Evolutionary conservation across 768 basidiomycete genomes (phyloP), one percentile per base, ranked within the genome.

Genomic region (Rhodocollybia butyracea): DNA sequence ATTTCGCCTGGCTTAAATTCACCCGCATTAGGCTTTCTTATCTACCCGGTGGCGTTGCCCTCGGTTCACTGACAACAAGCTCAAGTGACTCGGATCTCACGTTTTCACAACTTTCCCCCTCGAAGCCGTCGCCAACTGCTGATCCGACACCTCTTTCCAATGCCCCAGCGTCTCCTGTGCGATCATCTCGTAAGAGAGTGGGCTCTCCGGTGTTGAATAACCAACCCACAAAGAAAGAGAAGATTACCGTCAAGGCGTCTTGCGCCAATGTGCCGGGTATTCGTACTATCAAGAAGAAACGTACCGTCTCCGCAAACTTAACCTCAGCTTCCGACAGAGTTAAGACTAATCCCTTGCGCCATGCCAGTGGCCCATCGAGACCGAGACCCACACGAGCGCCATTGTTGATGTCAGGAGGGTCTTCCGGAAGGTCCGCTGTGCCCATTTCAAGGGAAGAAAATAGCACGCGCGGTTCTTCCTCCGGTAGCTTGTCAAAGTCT

Each of bases 31-130:
- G 39, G 22, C 51, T 51, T 31, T 26, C 46, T 31, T 19, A 46
- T 47, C n/a, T 15, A 52, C 22, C 40, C 40, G 51, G 36, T 2
- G 11, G 42, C 12, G 24, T 27, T 45, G 21, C 15, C 13, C n/a
- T n/a, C n/a, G n/a, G n/a, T n/a, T n/a, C n/a, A n/a, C n/a, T n/a
- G n/a, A n/a, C n/a, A n/a, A n/a, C n/a, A n/a, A n/a, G n/a, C n/a
- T n/a, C n/a, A 1, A 27, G 1, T 29, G 13, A 40, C 51, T n/a
- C 31, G 27, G 69, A 68, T 30, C 63, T 83, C 38, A 79, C 77
- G 45, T 42, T 81, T 58, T 82, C 81, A 38, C 78, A 83, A 61
- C 68, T 82, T 60, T 83, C 82, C 5, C 80, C 80, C 57, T 57
- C 59, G 52, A 71, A 21, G 34, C 7, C 5, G 10, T 17, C 39